phyloP scores from a whole-genome alignment of 768 basidiomycete species.

The Sporobolomyces phaffii region DNA sequence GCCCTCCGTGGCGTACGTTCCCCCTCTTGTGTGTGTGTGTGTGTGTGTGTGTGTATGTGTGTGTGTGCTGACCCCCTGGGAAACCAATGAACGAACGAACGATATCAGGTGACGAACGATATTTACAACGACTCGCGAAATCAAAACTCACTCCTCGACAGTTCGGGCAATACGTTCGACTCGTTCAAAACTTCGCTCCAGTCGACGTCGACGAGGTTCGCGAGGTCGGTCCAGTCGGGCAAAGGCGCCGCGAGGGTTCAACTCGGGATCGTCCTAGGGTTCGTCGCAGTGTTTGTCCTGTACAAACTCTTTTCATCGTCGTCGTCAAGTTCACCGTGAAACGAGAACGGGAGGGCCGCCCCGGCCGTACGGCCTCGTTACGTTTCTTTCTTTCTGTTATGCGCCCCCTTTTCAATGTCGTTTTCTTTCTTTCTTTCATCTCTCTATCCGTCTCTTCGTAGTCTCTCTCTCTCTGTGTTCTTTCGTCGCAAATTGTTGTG shows the following conservation, averaged over 20 bases:
- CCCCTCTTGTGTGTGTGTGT: neutral
- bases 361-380: neutral
- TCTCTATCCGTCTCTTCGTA: too few species aligned
- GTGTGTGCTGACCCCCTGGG: neutral
- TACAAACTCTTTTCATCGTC: slow-evolving; percentile 18
- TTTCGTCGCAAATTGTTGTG: too few species aligned
- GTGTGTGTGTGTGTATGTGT: too few species aligned
- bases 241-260: slow-evolving; percentile 21
- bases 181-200: slow-evolving; percentile 28
- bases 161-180: slow-evolving; percentile 37
- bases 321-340: neutral
- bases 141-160: slow-evolving; percentile 33
- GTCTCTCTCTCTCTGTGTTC: neutral
- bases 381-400: neutral
- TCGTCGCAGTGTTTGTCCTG: slow-evolving; percentile 28
- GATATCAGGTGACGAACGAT: slow-evolving; percentile 35
- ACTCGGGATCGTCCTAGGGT: slow-evolving; percentile 26
- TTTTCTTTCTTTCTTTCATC: neutral
- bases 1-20: slow-evolving; percentile 40
- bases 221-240: slow-evolving; percentile 20
- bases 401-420: too few species aligned
- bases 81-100: neutral
- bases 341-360: neutral
- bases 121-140: slow-evolving; percentile 41
- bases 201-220: slow-evolving; percentile 30